Evolutionary conservation across 2,329 filamentous ascomycete species (phyloP).

Genomic region (Alternaria triticina): DNA sequence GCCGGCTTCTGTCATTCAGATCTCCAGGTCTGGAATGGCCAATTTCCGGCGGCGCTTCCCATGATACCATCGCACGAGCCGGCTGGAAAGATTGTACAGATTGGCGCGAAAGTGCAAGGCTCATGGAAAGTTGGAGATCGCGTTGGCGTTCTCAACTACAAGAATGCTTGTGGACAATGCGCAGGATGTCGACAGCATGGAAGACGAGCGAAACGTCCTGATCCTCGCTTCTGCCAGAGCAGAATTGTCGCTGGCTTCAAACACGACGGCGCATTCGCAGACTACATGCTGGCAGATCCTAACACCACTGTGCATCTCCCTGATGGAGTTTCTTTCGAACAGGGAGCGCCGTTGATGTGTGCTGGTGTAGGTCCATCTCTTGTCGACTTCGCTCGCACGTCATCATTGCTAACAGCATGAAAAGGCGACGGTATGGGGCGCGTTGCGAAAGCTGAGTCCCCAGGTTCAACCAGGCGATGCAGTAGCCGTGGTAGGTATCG

Average conservation of each 20-base stretch:
- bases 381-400: not conserved
- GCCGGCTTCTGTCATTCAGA: conserved; percentile 40
- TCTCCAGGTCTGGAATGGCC: conserved; percentile 32
- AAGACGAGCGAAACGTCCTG: conserved; percentile 16
- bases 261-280: conserved; percentile 41
- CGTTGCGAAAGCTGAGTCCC: conserved; percentile 25
- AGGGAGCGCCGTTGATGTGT: conserved; percentile 47
- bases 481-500: conserved; percentile 82
- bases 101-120: conserved; percentile 32
- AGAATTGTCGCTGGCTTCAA: conserved; percentile 38
- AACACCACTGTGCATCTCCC: conserved; percentile 34
- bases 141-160: conserved; percentile 37
- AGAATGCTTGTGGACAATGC: conserved; percentile 32
- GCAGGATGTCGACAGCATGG: conserved; percentile 24
- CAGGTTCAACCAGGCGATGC: conserved; percentile 67
- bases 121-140: conserved; percentile 40
- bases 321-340: conserved; percentile 26
- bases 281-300: conserved; percentile 44
- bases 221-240: conserved; percentile 38
- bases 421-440: conserved; percentile 38
- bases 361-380: conserved; percentile 33
- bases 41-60: conserved; percentile 30
- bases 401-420: not conserved
- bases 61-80: conserved; percentile 46
- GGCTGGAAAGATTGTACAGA: conserved; percentile 36